A percentile compares a stretch with the other conserved stretches of the same genome.
phyloP scores from a whole-genome alignment of 805 yeast species.

The Pichia manshurica region DNA sequence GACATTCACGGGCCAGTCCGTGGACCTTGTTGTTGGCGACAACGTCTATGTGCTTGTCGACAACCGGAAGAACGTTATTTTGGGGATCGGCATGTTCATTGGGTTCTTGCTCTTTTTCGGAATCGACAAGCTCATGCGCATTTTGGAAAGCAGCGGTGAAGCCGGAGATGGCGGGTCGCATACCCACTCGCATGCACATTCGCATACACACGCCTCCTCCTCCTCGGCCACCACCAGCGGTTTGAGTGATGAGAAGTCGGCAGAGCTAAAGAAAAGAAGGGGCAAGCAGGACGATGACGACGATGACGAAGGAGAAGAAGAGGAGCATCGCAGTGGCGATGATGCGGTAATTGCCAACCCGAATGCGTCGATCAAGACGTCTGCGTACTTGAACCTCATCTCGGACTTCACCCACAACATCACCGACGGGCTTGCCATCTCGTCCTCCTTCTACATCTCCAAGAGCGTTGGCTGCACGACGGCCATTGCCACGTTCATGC shows the following conservation, averaged over 20 bases:
- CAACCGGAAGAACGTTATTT: slow-evolving; percentile 40
- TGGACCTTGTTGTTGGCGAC: slow-evolving; percentile 29
- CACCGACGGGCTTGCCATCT: slow-evolving; percentile 72
- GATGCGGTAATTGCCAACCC: slow-evolving; percentile 21
- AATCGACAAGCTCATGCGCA: slow-evolving; percentile 57
- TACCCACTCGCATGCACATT: not conserved
- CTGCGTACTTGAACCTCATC: slow-evolving; percentile 60
- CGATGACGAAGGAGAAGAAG: slow-evolving; percentile 18
- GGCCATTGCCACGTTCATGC: slow-evolving; percentile 64
- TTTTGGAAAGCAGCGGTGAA: slow-evolving; percentile 37
- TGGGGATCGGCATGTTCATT: slow-evolving; percentile 51
- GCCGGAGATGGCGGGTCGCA: slow-evolving; percentile 32
- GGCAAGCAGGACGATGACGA: not conserved
- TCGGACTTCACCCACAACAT: slow-evolving; percentile 72
- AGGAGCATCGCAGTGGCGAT: slow-evolving; percentile 11
- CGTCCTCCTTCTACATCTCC: slow-evolving; percentile 62
- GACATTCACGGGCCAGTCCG: slow-evolving; percentile 49
- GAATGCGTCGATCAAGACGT: slow-evolving; percentile 14
- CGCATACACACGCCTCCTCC: too few relatives aligned
- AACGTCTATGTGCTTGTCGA: slow-evolving; percentile 39
- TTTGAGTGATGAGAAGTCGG: slow-evolving; percentile 12
- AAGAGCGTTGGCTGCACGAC: slow-evolving; percentile 61
- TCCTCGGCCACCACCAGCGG: slow-evolving; percentile 14
- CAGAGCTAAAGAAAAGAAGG: slow-evolving; percentile 18
- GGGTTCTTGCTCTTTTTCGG: slow-evolving; percentile 58